Conservation (phyloP, 2,329 filamentous ascomycete genomes). For the Penicillium fuscoglaucum region DNA sequence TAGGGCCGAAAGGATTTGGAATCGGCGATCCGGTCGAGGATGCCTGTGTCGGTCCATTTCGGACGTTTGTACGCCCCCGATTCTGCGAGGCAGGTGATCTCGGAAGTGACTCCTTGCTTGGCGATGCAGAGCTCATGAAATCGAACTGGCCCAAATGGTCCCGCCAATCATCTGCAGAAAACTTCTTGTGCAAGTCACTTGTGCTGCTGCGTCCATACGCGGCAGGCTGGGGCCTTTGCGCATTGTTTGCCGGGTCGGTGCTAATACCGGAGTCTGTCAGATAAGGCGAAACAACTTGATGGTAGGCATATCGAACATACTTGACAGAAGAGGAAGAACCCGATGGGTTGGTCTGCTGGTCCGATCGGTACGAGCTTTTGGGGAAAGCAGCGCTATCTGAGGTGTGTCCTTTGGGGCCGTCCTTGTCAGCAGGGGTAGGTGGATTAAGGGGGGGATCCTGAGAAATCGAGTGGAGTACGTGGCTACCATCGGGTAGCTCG, state of each 20-base stretch:
- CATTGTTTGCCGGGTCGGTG: conserved; percentile 3
- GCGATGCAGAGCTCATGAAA: conserved; percentile 37
- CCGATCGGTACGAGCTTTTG: conserved; percentile 15
- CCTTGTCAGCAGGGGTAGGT: conserved; percentile 26
- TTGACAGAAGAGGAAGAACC: conserved; percentile 16
- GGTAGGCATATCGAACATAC: conserved; percentile 11
- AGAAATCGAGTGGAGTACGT: background rate
- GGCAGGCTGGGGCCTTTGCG: conserved; percentile 13
- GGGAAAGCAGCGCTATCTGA: conserved; percentile 34
- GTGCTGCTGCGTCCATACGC: conserved; percentile 37
- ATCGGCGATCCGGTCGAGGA: conserved; percentile 20
- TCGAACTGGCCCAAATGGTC: conserved; percentile 38
- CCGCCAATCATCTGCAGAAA: conserved; percentile 46
- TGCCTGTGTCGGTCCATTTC: conserved; percentile 23
- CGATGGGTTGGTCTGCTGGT: conserved; percentile 11
- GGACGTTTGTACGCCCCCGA: conserved; percentile 25
- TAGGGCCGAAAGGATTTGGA: conserved; percentile 21
- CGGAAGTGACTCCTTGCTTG: conserved; percentile 24
- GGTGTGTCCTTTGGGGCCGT: conserved; percentile 33
- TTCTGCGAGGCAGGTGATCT: conserved; percentile 19
- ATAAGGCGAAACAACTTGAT: background rate
- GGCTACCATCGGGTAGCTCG: background rate
- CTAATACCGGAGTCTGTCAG: conserved; percentile 3
- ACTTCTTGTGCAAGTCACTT: conserved; percentile 39
- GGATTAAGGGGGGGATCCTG: conserved; percentile 4